Evolutionary conservation across 2,329 filamentous ascomycete genomes (phyloP).

Genomic region (Neurospora sp.): DNA sequence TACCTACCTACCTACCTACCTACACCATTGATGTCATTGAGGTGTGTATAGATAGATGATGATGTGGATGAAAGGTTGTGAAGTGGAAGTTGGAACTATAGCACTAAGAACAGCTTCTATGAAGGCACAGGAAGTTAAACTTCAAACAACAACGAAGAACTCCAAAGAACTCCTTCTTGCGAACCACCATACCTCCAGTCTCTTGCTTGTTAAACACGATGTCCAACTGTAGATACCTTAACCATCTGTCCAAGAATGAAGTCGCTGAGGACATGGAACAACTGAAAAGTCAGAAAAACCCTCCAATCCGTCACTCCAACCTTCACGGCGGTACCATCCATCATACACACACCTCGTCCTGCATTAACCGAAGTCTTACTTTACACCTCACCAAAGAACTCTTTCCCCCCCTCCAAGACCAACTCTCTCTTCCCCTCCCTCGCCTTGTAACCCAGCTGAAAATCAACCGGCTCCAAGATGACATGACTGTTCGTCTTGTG

Average conservation of each 20-base stretch:
- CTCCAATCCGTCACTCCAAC: background rate
- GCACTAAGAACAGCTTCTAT: background rate
- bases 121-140: background rate
- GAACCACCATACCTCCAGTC: background rate
- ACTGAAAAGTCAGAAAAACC: background rate
- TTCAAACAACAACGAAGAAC: background rate
- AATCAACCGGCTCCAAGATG: constrained; percentile 40
- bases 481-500: constrained; percentile 42
- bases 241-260: background rate
- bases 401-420: constrained; percentile 22
- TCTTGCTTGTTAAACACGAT: background rate
- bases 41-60: background rate
- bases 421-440: constrained; percentile 12
- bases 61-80: background rate
- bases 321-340: background rate
- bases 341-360: background rate
- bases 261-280: background rate
- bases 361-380: constrained; percentile 7
- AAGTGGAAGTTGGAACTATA: background rate
- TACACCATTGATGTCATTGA: no score
- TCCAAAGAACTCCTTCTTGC: background rate
- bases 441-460: constrained; percentile 34
- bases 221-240: background rate
- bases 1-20: no score
- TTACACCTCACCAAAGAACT: constrained; percentile 23